Base-by-base conservation (phyloP, 768 basidiomycete genomes). In the Suillus clintonianus region DNA sequence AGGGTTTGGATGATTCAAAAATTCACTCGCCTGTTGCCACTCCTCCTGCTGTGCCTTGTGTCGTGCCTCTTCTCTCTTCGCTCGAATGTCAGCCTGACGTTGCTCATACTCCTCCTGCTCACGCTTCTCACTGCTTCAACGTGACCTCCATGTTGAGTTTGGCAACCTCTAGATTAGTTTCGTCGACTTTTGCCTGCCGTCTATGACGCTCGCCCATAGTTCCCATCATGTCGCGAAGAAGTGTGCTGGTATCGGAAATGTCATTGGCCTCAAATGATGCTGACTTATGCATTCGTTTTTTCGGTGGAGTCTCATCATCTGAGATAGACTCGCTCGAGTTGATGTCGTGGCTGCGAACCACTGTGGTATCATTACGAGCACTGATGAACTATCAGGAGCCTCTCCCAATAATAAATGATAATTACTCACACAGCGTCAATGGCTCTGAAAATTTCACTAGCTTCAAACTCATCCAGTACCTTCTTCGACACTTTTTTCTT, bases 341-440 rank as follows among this genome's bases (percentile, higher is more conserved):
- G 56, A 58, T 39, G 5, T 58, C 17, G 22, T 58, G 56, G 37
- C 32, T 58, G 24, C 37, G 15, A 24, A 39, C 30, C 17, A 58
- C 22, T 14, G 22, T 58, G 22, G 19, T 22, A n/a, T 50, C 41
- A 64, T 30, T 37, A 7, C 9, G 36, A 37, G 36, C 36, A 37
- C 36, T 37, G 10, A 4, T 9, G 22, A 19, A 34, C 3, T 43
- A 19, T 36, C 47, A 22, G 13, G n/a, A 60, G 32, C 14, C 2
- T 22, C 2, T 30, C 27, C 15, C 13, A 11, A 13, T n/a, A 50
- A 50, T 50, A 24, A 15, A 34, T 50, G 32, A 27, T n/a, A 15
- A 36, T 27, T 11, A 65, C 65, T 43, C 43, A 66, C 65, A 65
- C 65, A 11, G 8, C 34, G 43, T 66, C 65, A 61, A 66, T 65